A percentile compares a stretch with the other conserved stretches of the same genome.
Evolutionary conservation across 371 early-diverging fungal genomes (phyloP).

Genomic region (Zychaea mexicana): DNA sequence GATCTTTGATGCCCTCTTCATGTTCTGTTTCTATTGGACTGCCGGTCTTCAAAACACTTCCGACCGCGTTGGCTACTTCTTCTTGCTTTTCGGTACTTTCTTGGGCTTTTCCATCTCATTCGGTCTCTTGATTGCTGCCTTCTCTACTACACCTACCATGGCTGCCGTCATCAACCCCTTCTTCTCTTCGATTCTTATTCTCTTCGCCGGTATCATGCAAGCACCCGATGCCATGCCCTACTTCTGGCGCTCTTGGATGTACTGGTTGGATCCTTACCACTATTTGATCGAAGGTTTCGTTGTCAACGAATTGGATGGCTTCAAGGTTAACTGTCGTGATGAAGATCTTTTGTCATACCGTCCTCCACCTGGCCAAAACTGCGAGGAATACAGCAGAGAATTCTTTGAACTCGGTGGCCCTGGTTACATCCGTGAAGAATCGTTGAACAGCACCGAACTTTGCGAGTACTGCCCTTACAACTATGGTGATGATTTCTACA

Average conservation of each 20-base stretch:
- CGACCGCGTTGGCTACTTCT: constrained; percentile 63
- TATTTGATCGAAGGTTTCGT: constrained; percentile 80
- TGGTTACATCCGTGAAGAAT: constrained; percentile 61
- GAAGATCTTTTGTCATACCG: constrained; percentile 51
- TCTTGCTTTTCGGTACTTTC: constrained; percentile 61
- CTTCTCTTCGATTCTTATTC: constrained; percentile 67
- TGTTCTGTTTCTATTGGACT: constrained; percentile 74
- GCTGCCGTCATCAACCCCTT: constrained; percentile 77
- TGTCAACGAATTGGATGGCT: constrained; percentile 66
- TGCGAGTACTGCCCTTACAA: constrained; percentile 73
- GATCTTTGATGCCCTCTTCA: constrained; percentile 57
- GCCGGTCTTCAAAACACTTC: constrained; percentile 59
- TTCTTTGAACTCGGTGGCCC: constrained; percentile 47
- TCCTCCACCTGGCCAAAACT: constrained; percentile 65
- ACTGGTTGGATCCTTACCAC: constrained; percentile 68
- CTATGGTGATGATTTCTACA: constrained; percentile 62
- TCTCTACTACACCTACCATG: constrained; percentile 61
- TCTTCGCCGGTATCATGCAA: constrained; percentile 78
- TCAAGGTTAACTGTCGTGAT: constrained; percentile 52
- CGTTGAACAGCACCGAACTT: constrained; percentile 39
- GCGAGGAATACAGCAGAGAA: constrained; percentile 61
- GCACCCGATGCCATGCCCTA: constrained; percentile 65
- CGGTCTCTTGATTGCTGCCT: constrained; percentile 58
- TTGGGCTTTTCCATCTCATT: constrained; percentile 70
- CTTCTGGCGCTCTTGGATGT: constrained; percentile 83